These are phyloP conservation scores for Parietichytrium sp. DNA, from an alignment of 108 stramenopile species.

Conservation along the genomic window DNA sequence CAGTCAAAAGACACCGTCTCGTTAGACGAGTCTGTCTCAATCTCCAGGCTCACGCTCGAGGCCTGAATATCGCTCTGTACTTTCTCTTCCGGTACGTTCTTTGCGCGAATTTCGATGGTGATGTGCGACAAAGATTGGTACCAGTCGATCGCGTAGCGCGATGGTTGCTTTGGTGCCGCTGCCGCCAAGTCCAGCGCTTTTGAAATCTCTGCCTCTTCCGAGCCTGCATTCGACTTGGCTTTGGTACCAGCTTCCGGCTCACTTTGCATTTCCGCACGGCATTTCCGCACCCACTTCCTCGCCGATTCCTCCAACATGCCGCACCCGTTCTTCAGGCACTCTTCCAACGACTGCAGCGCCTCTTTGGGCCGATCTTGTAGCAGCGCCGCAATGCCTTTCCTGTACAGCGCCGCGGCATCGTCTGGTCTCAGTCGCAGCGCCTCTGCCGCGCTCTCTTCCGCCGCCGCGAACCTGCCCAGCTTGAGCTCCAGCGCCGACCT, in stretches of 20 bases:
- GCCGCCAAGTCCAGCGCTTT: too few species aligned
- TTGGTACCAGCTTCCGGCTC: constrained; percentile 53
- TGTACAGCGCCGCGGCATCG: not conserved
- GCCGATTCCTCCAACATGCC: not conserved
- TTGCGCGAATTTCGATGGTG: constrained; percentile 79
- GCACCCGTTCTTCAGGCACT: not conserved
- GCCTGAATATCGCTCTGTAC: constrained; percentile 67
- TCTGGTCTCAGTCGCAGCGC: not conserved
- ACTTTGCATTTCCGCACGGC: constrained; percentile 70
- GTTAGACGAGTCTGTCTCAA: constrained; percentile 56
- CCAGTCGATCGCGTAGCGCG: constrained; percentile 50
- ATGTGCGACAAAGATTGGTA: constrained; percentile 77
- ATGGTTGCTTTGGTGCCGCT: not conserved
- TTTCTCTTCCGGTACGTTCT: constrained; percentile 62
- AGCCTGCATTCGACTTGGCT: constrained; percentile 39
- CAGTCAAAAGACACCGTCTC: constrained; percentile 75
- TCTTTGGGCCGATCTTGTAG: not conserved
- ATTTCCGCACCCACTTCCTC: constrained; percentile 56
- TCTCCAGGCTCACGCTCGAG: constrained; percentile 62
- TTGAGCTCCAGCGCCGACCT: not conserved
- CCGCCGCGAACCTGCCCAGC: not conserved
- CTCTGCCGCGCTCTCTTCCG: not conserved
- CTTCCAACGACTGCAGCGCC: not conserved
- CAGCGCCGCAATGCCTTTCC: not conserved
- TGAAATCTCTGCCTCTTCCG: constrained; percentile 29